Evolutionary conservation across 73 alveolate species (phyloP).

Genomic region (Blepharisma japonicum): DNA sequence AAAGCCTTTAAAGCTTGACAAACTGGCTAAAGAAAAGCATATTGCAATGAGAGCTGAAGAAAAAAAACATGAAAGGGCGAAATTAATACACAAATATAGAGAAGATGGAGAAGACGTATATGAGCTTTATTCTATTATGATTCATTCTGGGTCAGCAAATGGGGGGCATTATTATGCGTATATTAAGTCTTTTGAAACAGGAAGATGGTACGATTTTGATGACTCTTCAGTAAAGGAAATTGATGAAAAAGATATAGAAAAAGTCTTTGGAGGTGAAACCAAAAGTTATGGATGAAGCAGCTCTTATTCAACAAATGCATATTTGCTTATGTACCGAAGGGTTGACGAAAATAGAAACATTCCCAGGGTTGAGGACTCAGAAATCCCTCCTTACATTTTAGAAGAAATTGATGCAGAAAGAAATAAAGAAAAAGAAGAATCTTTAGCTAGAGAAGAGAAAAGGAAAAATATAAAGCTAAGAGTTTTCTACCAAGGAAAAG

Average conservation of each 20-base stretch:
- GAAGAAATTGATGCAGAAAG: background rate
- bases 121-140: slow-evolving; percentile 80
- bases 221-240: slow-evolving; percentile 82
- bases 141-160: slow-evolving; percentile 89
- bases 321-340: slow-evolving; percentile 10
- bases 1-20: background rate
- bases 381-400: slow-evolving; percentile 9
- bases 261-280: slow-evolving; percentile 73
- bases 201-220: slow-evolving; percentile 78
- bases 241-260: slow-evolving; percentile 48
- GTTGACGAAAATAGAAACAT: background rate
- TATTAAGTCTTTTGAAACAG: slow-evolving; percentile 77
- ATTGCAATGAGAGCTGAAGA: background rate
- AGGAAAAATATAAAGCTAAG: background rate
- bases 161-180: slow-evolving; percentile 96
- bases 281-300: no score
- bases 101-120: slow-evolving; percentile 84
- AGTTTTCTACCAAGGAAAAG: background rate
- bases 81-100: background rate
- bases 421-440: slow-evolving; percentile 17
- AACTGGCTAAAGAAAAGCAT: background rate
- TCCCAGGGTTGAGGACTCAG: background rate
- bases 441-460: background rate
- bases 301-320: slow-evolving; percentile 9
- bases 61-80: background rate